phyloP scores from a whole-genome alignment of 768 basidiomycete species.

The Rhodosporidiobolus odoratus region DNA sequence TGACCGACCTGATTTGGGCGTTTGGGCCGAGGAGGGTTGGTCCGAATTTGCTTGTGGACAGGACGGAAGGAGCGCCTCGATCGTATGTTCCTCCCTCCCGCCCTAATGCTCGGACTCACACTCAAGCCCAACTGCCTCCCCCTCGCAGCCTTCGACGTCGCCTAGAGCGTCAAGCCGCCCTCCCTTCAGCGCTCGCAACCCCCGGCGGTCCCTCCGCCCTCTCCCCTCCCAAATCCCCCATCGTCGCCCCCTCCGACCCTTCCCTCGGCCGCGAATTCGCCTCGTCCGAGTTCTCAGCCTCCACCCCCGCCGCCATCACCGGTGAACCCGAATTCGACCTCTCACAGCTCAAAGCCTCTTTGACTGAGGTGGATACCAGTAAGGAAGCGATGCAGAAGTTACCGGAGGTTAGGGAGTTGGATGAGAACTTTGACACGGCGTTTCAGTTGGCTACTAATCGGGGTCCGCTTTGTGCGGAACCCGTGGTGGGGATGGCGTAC shows the following conservation, averaged over 20 bases:
- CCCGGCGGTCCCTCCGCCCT: slow-evolving; percentile 14
- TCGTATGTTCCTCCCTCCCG: slow-evolving; percentile 38
- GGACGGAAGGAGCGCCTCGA: slow-evolving; percentile 43
- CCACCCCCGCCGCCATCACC: background rate
- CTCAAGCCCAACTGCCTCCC: no score
- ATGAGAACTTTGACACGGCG: slow-evolving; percentile 78
- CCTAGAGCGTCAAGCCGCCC: slow-evolving; percentile 28
- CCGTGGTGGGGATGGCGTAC: slow-evolving; percentile 85
- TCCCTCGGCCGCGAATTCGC: slow-evolving; percentile 11
- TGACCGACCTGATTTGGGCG: slow-evolving; percentile 72
- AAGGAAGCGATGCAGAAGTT: slow-evolving; percentile 5
- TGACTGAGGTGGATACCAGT: slow-evolving; percentile 14
- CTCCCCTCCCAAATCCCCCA: slow-evolving; percentile 10
- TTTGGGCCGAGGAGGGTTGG: slow-evolving; percentile 87
- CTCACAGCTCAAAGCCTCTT: slow-evolving; percentile 4
- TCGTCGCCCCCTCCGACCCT: background rate
- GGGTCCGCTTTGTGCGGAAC: slow-evolving; percentile 91
- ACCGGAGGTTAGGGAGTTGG: slow-evolving; percentile 56
- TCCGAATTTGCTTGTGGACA: slow-evolving; percentile 78
- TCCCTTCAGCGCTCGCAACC: slow-evolving; percentile 29
- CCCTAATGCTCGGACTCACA: background rate
- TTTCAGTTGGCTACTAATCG: slow-evolving; percentile 93
- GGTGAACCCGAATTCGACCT: slow-evolving; percentile 22
- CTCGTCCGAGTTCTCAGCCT: slow-evolving; percentile 15
- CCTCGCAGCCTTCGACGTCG: slow-evolving; percentile 34